phyloP scores from a whole-genome alignment of 2,329 filamentous ascomycete species.

The Colletotrichum eremochloae region DNA sequence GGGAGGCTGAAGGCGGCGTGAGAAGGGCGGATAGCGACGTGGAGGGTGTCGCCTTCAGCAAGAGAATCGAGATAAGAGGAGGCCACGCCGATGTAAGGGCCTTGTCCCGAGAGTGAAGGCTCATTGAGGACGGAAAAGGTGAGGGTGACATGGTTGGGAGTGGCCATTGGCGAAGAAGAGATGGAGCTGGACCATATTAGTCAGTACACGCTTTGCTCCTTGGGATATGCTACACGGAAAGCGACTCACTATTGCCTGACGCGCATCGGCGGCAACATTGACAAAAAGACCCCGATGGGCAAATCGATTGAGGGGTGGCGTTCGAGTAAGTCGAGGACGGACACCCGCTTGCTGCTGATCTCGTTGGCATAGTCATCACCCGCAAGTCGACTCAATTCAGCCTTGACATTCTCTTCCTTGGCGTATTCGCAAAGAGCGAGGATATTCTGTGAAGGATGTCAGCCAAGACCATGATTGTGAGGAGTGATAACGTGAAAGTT shows the following conservation, averaged over 20 bases:
- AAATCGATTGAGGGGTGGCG: slow-evolving; percentile 66
- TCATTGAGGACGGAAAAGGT: slow-evolving; percentile 73
- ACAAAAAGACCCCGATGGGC: slow-evolving; percentile 71
- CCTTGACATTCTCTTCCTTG: slow-evolving; percentile 51
- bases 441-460: slow-evolving; percentile 52
- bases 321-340: slow-evolving; percentile 73
- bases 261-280: slow-evolving; percentile 74
- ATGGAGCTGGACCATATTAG: slow-evolving; percentile 62
- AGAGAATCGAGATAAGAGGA: slow-evolving; percentile 71
- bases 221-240: too few species aligned
- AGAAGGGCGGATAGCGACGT: slow-evolving; percentile 63
- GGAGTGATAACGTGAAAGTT: neutral
- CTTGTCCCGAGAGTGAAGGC: slow-evolving; percentile 62
- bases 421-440: slow-evolving; percentile 44
- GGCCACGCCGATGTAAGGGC: slow-evolving; percentile 70
- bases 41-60: slow-evolving; percentile 57
- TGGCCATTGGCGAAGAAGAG: slow-evolving; percentile 75
- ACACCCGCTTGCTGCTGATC: slow-evolving; percentile 63
- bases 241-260: slow-evolving; percentile 50
- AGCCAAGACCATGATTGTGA: neutral
- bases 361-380: slow-evolving; percentile 55
- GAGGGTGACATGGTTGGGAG: slow-evolving; percentile 68
- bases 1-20: slow-evolving; percentile 59
- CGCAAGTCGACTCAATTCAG: slow-evolving; percentile 54
- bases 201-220: neutral